Evolutionary conservation across 2,329 filamentous ascomycete genomes (phyloP).

Genomic region (Pochonia chlamydosporia): DNA sequence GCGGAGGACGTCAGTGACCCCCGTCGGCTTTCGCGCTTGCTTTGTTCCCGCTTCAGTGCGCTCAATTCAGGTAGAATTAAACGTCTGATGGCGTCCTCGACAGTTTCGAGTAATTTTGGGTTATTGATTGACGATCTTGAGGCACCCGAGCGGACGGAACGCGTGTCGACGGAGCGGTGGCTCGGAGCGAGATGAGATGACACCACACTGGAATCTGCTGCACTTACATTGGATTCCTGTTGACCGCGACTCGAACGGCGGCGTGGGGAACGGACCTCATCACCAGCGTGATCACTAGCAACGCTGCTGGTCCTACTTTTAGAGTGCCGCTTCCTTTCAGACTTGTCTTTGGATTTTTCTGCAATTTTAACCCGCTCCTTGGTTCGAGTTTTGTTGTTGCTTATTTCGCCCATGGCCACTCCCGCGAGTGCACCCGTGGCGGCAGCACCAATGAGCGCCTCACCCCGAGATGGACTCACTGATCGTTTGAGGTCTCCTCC

Average conservation of each 20-base stretch:
- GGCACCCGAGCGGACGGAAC: constrained; percentile 43
- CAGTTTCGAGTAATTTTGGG: constrained; percentile 81
- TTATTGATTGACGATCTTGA: constrained; percentile 82
- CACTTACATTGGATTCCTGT: constrained; percentile 48
- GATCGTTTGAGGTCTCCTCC: constrained; percentile 33
- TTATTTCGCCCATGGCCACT: constrained; percentile 35
- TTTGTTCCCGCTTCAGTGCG: constrained; percentile 84
- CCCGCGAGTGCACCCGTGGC: constrained; percentile 27
- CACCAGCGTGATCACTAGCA: constrained; percentile 40
- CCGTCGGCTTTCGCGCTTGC: constrained; percentile 64
- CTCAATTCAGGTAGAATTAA: constrained; percentile 89
- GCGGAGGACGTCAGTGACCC: constrained; percentile 57
- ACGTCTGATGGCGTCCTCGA: constrained; percentile 86
- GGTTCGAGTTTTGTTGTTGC: constrained; percentile 38
- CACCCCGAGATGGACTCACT: constrained; percentile 35
- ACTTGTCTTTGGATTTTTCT: constrained; percentile 39
- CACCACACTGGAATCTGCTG: constrained; percentile 46
- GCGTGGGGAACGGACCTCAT: constrained; percentile 40
- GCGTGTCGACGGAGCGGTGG: constrained; percentile 50
- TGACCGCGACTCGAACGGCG: constrained; percentile 47
- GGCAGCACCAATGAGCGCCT: constrained; percentile 32
- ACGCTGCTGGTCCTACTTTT: constrained; percentile 45
- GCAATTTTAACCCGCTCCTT: constrained; percentile 36
- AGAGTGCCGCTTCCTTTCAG: constrained; percentile 40
- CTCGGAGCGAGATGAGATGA: constrained; percentile 48